A percentile compares a stretch with the other conserved stretches of the same genome.
phyloP scores from a whole-genome alignment of 352 stramenopile species.

The Globisporangium parvum region DNA sequence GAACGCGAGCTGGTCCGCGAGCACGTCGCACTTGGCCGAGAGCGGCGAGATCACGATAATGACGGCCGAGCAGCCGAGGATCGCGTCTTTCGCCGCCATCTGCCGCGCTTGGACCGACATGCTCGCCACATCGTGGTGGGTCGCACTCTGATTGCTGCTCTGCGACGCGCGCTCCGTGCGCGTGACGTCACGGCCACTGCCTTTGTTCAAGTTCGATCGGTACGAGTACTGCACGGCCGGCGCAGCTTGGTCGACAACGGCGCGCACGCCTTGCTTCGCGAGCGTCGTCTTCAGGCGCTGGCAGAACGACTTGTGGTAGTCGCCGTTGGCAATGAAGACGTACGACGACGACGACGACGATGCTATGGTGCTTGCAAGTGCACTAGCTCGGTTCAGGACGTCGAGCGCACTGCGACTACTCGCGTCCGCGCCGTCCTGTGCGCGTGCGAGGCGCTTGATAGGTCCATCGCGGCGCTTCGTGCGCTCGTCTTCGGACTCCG shows the following conservation, averaged over 20 bases:
- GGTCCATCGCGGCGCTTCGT: conserved; percentile 7
- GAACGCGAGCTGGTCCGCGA: conserved; percentile 75
- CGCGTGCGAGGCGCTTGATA: not conserved
- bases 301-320: conserved; percentile 69
- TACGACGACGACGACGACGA: conserved; percentile 25
- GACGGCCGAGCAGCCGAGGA: conserved; percentile 60
- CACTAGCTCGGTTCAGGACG: not conserved
- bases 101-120: conserved; percentile 51
- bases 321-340: conserved; percentile 72
- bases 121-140: conserved; percentile 5
- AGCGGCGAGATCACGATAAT: conserved; percentile 65
- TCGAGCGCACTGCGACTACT: not conserved
- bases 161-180: conserved; percentile 1
- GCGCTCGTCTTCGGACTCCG: conserved; percentile 18
- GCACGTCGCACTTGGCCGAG: conserved; percentile 58
- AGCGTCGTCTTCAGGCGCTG: conserved; percentile 47
- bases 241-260: conserved; percentile 45
- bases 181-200: not conserved
- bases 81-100: conserved; percentile 67
- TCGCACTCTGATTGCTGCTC: not conserved
- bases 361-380: not conserved
- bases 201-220: conserved; percentile 12
- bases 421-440: not conserved
- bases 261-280: conserved; percentile 49
- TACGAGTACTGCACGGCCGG: conserved; percentile 43